Percentiles rank a stretch among this genome's conserved stretches.
Evolutionary conservation across 257 asterid species (phyloP).

Genomic region (Nicotiana undulata): DNA sequence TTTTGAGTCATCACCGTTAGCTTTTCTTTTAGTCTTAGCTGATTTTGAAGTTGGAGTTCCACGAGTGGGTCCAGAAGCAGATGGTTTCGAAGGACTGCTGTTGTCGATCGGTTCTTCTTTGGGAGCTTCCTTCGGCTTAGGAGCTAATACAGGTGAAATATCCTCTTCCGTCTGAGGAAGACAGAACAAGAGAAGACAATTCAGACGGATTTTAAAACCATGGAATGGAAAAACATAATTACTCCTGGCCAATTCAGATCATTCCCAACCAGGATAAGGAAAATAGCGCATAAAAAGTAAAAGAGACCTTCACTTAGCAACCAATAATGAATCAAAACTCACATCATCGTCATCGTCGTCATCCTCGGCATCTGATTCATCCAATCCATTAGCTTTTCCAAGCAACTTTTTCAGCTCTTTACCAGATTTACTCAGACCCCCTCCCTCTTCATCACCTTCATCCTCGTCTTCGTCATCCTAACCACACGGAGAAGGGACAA

Average conservation of each 20-base stretch:
- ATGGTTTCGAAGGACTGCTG: conserved; percentile 54
- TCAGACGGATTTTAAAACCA: background rate
- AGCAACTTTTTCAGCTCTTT: conserved; percentile 94
- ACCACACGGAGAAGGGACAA: conserved; percentile 9
- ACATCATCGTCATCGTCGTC: conserved; percentile 84
- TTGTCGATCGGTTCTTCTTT: conserved; percentile 79
- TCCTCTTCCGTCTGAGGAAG: conserved; percentile 6
- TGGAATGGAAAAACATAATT: background rate
- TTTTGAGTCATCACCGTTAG: conserved; percentile 62
- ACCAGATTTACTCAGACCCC: conserved; percentile 87
- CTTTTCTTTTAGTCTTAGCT: conserved; percentile 73
- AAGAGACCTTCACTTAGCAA: background rate
- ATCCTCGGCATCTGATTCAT: conserved; percentile 85
- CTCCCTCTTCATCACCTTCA: conserved; percentile 78
- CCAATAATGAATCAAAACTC: conserved; percentile 18
- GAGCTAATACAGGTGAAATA: conserved; percentile 57
- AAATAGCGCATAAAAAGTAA: background rate
- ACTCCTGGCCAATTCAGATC: background rate
- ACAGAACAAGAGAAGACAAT: background rate
- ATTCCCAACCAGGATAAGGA: background rate
- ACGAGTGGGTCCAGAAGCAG: conserved; percentile 48
- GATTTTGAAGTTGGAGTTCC: conserved; percentile 69
- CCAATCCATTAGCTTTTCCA: conserved; percentile 75
- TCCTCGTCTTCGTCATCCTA: conserved; percentile 95
- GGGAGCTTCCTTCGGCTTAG: conserved; percentile 64